Percentiles rank a stretch among this genome's conserved stretches.
Evolutionary conservation across 495 filamentous ascomycete species (phyloP).

Genomic region (Staphylotrichum longicolle): DNA sequence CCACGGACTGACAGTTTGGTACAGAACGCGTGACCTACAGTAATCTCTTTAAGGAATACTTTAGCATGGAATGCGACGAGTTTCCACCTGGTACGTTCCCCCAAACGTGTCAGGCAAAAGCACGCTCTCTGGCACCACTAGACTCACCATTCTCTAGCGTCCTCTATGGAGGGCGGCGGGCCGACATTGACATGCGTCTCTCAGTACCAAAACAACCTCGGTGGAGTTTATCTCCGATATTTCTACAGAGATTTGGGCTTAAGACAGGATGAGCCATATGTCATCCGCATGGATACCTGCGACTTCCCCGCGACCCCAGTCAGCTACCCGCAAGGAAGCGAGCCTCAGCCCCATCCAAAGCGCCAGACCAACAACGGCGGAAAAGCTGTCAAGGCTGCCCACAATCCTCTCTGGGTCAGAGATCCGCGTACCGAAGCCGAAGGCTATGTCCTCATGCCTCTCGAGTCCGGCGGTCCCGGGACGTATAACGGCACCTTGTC

Average conservation of each 20-base stretch:
- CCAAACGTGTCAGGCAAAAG: not conserved
- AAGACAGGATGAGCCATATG: not conserved
- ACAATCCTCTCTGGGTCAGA: conserved; percentile 4
- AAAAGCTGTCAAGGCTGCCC: not conserved
- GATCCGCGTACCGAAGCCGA: conserved; percentile 2
- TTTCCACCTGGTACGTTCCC: conserved; percentile 5
- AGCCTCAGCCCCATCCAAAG: not conserved
- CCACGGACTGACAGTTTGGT: not conserved
- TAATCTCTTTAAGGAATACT: conserved; percentile 3
- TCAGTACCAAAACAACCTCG: conserved; percentile 15
- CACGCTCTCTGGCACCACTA: not conserved
- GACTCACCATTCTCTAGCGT: not conserved
- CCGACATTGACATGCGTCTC: conserved; percentile 12
- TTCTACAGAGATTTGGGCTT: conserved; percentile 2
- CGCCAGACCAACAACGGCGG: not conserved
- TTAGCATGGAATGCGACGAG: conserved; percentile 14
- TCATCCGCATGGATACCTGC: conserved; percentile 13
- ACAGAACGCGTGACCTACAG: conserved; percentile 4
- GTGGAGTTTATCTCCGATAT: conserved; percentile 1
- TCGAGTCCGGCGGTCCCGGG: not conserved
- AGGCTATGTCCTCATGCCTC: conserved; percentile 7
- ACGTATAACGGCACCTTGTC: conserved; percentile 6
- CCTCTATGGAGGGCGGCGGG: conserved; percentile 13
- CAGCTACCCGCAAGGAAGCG: conserved; percentile 4
- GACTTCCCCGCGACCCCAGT: conserved; percentile 2